Percentiles rank a stretch among this genome's conserved stretches.
Conservation (phyloP, 345 rosid species). For the Punica granatum region DNA sequence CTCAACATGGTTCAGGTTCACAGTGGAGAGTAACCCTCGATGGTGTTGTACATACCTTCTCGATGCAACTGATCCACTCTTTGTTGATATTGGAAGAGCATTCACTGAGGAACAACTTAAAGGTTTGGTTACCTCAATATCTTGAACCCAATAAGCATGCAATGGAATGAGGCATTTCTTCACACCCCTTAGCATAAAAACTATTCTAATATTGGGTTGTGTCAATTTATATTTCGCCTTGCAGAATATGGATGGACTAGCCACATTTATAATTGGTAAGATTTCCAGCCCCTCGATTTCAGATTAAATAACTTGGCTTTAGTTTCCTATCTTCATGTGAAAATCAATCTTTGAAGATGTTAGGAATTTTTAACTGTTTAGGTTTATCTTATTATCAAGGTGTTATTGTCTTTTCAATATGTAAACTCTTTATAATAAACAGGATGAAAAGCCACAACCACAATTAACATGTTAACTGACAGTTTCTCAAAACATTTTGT, state of each 20-base stretch:
- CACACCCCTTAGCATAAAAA: background rate
- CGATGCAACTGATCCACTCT: slow-evolving; percentile 69
- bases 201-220: background rate
- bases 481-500: too few species aligned
- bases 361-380: too few species aligned
- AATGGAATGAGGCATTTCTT: background rate
- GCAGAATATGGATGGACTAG: slow-evolving; percentile 61
- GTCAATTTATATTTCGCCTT: slow-evolving; percentile 2
- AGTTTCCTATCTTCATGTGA: background rate
- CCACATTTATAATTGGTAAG: slow-evolving; percentile 70
- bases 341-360: background rate
- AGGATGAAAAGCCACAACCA: too few species aligned
- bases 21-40: slow-evolving; percentile 44
- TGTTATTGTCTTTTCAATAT: too few species aligned
- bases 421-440: too few species aligned
- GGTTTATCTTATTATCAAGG: too few species aligned
- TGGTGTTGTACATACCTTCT: slow-evolving; percentile 81
- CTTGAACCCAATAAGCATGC: background rate
- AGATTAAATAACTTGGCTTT: background rate
- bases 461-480: too few species aligned
- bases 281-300: slow-evolving; percentile 4
- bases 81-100: slow-evolving; percentile 57
- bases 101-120: slow-evolving; percentile 46
- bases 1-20: slow-evolving; percentile 38
- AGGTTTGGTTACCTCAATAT: slow-evolving; percentile 24